A percentile compares a stretch with the other conserved stretches of the same genome.
These are phyloP conservation scores for Venturia oleaginea DNA, from an alignment of 2,329 filamentous ascomycete genomes.

Conservation along the genomic window DNA sequence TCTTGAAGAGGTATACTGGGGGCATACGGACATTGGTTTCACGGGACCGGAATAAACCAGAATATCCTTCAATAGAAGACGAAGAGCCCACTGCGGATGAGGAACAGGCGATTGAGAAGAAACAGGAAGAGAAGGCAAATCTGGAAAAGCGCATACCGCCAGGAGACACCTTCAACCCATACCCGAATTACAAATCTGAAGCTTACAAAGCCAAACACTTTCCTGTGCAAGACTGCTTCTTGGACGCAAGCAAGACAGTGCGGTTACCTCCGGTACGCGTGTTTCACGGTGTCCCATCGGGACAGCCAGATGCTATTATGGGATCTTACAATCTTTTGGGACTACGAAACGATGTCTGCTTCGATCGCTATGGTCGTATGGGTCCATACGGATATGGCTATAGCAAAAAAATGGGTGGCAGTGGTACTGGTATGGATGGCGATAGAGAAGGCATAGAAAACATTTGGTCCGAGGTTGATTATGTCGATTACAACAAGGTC, in stretches of 20 bases:
- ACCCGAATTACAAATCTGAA: slow-evolving; percentile 28
- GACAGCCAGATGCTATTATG: slow-evolving; percentile 74
- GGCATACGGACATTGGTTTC: slow-evolving; percentile 66
- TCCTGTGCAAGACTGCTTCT: slow-evolving; percentile 61
- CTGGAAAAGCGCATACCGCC: slow-evolving; percentile 21
- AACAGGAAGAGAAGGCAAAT: slow-evolving; percentile 28
- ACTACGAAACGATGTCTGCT: slow-evolving; percentile 78
- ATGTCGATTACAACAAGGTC: slow-evolving; percentile 68
- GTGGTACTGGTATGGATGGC: slow-evolving; percentile 76
- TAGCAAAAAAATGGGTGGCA: slow-evolving; percentile 65
- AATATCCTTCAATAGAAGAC: slow-evolving; percentile 65
- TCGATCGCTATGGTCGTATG: slow-evolving; percentile 80
- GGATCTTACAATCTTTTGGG: slow-evolving; percentile 80
- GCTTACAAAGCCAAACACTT: slow-evolving; percentile 48
- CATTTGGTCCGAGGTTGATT: slow-evolving; percentile 62
- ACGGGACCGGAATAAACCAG: slow-evolving; percentile 58
- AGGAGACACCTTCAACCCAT: slow-evolving; percentile 51
- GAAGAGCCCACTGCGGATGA: slow-evolving; percentile 42
- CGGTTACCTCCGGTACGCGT: slow-evolving; percentile 62
- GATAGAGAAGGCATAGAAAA: slow-evolving; percentile 71
- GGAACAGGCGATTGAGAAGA: slow-evolving; percentile 26
- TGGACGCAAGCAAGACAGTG: slow-evolving; percentile 59
- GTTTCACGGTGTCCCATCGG: slow-evolving; percentile 68
- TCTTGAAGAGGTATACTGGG: slow-evolving; percentile 82
- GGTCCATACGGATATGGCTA: slow-evolving; percentile 90